A percentile compares a stretch with the other conserved stretches of the same genome.
Conservation (phyloP, 2,329 filamentous ascomycete species). For the Nothomitra cinnamomea region DNA sequence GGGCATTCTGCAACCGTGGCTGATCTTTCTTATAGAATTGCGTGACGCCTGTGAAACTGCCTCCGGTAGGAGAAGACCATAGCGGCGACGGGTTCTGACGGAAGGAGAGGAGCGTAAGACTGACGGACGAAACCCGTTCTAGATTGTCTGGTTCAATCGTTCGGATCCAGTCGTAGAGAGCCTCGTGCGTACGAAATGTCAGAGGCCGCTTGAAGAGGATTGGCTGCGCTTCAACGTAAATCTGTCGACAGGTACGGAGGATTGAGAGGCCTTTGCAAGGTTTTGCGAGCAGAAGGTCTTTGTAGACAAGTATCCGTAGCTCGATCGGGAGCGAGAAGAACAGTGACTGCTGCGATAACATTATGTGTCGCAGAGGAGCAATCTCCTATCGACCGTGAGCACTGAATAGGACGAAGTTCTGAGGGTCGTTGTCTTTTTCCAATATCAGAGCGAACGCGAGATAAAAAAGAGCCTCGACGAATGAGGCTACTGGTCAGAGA, state of each 20-base stretch:
- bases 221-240: conserved; percentile 16
- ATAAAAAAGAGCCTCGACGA: not conserved
- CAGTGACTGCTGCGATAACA: not conserved
- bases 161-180: conserved; percentile 15
- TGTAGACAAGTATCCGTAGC: conserved; percentile 18
- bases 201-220: conserved; percentile 18
- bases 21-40: conserved; percentile 4
- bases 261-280: conserved; percentile 12
- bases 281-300: conserved; percentile 12
- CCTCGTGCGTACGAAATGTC: conserved; percentile 14
- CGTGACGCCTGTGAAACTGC: not conserved
- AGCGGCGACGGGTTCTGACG: not conserved
- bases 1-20: not conserved
- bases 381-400: not conserved
- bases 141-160: conserved; percentile 7
- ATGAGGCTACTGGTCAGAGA: not conserved
- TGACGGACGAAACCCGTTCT: conserved; percentile 2
- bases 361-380: not conserved
- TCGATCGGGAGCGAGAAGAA: conserved; percentile 17
- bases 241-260: conserved; percentile 15
- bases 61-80: no score
- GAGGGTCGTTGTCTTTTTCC: not conserved
- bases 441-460: not conserved
- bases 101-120: conserved; percentile 5
- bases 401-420: not conserved